Percentiles rank a stretch among this genome's conserved stretches.
Conservation (phyloP, 2,329 filamentous ascomycete species). For the Blastomyces gilchristii region DNA sequence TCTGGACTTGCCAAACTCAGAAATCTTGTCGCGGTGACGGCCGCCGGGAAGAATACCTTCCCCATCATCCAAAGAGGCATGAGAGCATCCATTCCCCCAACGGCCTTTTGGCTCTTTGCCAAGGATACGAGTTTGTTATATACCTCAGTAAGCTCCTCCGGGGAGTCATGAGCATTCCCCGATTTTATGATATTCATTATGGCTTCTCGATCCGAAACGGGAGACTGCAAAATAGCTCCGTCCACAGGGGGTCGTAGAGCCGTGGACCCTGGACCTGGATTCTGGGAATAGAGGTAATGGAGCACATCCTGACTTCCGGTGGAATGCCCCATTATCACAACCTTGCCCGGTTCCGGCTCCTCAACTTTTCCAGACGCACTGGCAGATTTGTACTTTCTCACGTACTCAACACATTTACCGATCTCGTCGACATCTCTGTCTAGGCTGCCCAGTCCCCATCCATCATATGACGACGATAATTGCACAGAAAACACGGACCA, state of each 20-base stretch:
- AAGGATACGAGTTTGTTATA: slow-evolving; percentile 28
- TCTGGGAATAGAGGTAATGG: slow-evolving; percentile 47
- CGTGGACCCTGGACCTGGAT: slow-evolving; percentile 26
- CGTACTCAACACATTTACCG: slow-evolving; percentile 42
- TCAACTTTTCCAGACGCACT: slow-evolving; percentile 6
- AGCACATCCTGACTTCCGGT: slow-evolving; percentile 61
- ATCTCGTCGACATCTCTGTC: slow-evolving; percentile 47
- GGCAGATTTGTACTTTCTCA: slow-evolving; percentile 29
- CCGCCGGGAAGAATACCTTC: slow-evolving; percentile 28
- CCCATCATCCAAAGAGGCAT: slow-evolving; percentile 28
- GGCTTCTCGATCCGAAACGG: slow-evolving; percentile 64
- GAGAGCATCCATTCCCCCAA: slow-evolving; percentile 20
- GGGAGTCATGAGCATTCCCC: slow-evolving; percentile 12
- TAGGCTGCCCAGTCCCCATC: slow-evolving; percentile 46
- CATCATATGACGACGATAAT: slow-evolving; percentile 43
- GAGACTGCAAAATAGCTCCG: slow-evolving; percentile 69
- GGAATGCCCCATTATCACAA: slow-evolving; percentile 60
- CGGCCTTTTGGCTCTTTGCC: slow-evolving; percentile 21
- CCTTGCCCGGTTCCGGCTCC: slow-evolving; percentile 32
- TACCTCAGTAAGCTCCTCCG: slow-evolving; percentile 15
- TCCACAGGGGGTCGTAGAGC: slow-evolving; percentile 46
- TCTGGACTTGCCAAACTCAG: slow-evolving; percentile 45
- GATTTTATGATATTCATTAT: slow-evolving; percentile 30
- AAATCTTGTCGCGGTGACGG: slow-evolving; percentile 49
- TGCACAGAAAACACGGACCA: slow-evolving; percentile 46